phyloP scores from a whole-genome alignment of 768 basidiomycete genomes.

The Pleurotus pulmonarius region DNA sequence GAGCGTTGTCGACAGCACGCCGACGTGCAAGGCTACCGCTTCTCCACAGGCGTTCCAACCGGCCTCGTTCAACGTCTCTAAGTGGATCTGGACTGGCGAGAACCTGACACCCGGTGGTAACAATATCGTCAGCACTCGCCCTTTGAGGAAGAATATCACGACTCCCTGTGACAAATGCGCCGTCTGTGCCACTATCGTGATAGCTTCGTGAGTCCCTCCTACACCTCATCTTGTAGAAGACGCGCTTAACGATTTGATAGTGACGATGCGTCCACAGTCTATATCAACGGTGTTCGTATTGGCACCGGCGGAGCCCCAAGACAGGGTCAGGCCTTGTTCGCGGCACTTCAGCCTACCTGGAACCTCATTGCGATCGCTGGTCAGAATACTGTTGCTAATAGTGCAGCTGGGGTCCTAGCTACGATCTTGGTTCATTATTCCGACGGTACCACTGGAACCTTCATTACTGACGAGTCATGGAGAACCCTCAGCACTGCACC shows the following conservation, averaged over 20 bases:
- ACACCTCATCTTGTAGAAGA: too few species aligned
- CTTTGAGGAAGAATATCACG: not conserved
- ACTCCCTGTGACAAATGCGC: not conserved
- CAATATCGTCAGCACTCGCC: not conserved
- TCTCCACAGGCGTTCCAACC: too few species aligned
- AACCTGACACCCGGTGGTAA: not conserved
- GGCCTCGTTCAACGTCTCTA: too few species aligned
- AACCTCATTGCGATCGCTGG: conserved; percentile 1
- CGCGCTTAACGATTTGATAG: not conserved
- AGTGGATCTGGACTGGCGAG: too few species aligned
- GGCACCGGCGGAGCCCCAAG: not conserved
- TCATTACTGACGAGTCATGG: conserved; percentile 3
- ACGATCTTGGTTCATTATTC: not conserved
- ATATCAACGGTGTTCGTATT: not conserved
- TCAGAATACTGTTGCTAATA: not conserved
- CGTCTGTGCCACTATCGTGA: not conserved
- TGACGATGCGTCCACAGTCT: not conserved
- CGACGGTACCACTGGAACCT: not conserved
- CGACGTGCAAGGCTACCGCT: too few species aligned
- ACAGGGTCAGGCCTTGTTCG: not conserved
- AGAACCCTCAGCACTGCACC: not conserved
- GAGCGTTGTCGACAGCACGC: too few species aligned
- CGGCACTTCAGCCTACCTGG: not conserved
- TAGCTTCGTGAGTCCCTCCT: not conserved
- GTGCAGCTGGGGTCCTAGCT: not conserved